Conservation (phyloP, 805 yeast genomes). For the Pichia nanzhaoensis region DNA sequence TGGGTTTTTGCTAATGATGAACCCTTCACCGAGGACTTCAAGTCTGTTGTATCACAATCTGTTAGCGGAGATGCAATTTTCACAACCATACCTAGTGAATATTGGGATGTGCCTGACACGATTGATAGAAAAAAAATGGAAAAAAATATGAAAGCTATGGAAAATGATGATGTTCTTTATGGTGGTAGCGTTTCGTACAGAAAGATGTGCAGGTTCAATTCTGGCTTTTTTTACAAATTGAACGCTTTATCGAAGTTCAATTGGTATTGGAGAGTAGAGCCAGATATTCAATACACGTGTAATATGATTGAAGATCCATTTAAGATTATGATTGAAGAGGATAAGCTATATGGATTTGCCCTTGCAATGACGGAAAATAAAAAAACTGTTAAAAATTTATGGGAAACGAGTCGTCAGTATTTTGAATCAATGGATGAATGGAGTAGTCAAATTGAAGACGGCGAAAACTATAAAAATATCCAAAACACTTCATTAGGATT, state of each 20-base stretch:
- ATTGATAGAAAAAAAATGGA: conserved; percentile 34
- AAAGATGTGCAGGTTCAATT: conserved; percentile 53
- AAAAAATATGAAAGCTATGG: conserved; percentile 23
- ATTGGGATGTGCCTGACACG: conserved; percentile 42
- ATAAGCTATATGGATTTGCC: conserved; percentile 44
- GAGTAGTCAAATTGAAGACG: conserved; percentile 7
- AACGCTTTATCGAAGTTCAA: conserved; percentile 38
- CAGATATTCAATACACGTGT: conserved; percentile 42
- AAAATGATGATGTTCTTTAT: conserved; percentile 38
- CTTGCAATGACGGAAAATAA: conserved; percentile 43
- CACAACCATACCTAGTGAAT: conserved; percentile 36
- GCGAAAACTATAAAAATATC: conserved; percentile 23
- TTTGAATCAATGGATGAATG: conserved; percentile 23
- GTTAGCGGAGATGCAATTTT: conserved; percentile 39
- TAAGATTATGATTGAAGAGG: conserved; percentile 39
- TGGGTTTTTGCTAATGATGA: conserved; percentile 43
- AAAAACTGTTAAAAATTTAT: conserved; percentile 42
- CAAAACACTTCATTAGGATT: conserved; percentile 39
- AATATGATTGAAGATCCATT: conserved; percentile 44
- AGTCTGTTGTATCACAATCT: conserved; percentile 23
- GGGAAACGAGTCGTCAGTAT: conserved; percentile 40
- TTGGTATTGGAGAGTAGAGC: conserved; percentile 57
- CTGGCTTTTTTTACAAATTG: conserved; percentile 49
- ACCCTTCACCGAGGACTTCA: conserved; percentile 37
- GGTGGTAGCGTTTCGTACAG: conserved; percentile 58